phyloP scores from a whole-genome alignment of 116 monocot genomes.

The Cymodocea nodosa region DNA sequence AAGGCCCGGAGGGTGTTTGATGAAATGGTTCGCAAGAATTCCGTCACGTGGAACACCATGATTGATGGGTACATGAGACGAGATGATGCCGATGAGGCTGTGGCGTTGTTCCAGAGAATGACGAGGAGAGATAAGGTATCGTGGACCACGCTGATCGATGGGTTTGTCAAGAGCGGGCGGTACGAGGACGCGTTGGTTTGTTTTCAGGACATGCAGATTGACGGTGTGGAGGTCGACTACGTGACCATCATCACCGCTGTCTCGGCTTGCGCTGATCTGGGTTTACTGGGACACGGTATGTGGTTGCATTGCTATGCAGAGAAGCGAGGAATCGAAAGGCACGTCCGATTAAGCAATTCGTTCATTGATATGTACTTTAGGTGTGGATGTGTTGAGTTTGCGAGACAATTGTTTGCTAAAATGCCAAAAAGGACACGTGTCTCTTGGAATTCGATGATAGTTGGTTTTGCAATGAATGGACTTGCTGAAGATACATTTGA shows the following conservation, averaged over 20 bases:
- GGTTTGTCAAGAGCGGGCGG: conserved; percentile 42
- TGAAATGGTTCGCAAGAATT: conserved; percentile 13
- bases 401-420: conserved; percentile 27
- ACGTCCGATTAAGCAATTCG: conserved; percentile 24
- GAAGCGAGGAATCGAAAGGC: neutral
- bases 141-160: conserved; percentile 47
- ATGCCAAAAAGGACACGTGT: conserved; percentile 23
- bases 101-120: conserved; percentile 32
- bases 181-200: conserved; percentile 33
- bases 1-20: conserved; percentile 35
- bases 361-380: conserved; percentile 48
- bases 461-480: conserved; percentile 36
- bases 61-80: conserved; percentile 31
- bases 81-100: conserved; percentile 17
- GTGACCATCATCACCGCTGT: conserved; percentile 32
- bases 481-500: conserved; percentile 18
- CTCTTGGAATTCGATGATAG: conserved; percentile 55
- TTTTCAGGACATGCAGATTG: conserved; percentile 33
- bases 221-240: conserved; percentile 31
- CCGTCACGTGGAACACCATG: conserved; percentile 27
- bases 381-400: conserved; percentile 36
- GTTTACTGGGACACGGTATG: conserved; percentile 27
- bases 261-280: conserved; percentile 39
- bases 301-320: conserved; percentile 22
- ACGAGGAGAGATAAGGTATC: conserved; percentile 28